Conservation (phyloP, 805 yeast genomes). For the Ogataea neopini region DNA sequence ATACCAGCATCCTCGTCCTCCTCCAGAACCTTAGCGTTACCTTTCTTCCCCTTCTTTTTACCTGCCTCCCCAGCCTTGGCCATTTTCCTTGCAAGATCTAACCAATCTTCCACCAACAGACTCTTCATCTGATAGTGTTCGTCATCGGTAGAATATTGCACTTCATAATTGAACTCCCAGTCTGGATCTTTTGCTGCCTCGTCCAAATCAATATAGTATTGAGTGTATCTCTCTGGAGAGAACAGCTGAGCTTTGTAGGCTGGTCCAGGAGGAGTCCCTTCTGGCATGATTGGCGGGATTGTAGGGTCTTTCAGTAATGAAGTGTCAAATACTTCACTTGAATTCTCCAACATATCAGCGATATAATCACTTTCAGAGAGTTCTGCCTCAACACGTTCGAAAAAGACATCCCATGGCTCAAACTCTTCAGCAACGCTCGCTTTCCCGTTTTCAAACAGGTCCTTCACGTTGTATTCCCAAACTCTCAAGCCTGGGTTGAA, state of each 20-base stretch:
- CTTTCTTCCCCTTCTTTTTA: conserved; percentile 40
- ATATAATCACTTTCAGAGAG: conserved; percentile 34
- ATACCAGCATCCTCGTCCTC: conserved; percentile 6
- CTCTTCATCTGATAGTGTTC: conserved; percentile 52
- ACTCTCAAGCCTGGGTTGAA: conserved; percentile 81
- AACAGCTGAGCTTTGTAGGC: conserved; percentile 71
- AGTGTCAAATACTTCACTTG: conserved; percentile 10
- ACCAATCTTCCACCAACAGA: conserved; percentile 63
- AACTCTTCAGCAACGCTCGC: conserved; percentile 13
- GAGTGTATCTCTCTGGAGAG: conserved; percentile 71
- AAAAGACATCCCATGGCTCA: conserved; percentile 63
- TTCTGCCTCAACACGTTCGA: conserved; percentile 45
- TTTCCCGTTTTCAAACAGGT: conserved; percentile 34
- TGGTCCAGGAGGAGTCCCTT: conserved; percentile 61
- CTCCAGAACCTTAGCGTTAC: conserved; percentile 33
- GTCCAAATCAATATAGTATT: conserved; percentile 68
- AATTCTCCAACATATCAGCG: conserved; percentile 16
- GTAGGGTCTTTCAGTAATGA: conserved; percentile 51
- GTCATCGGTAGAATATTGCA: conserved; percentile 72
- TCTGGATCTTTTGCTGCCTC: conserved; percentile 38
- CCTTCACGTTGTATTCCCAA: conserved; percentile 82
- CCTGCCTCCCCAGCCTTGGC: conserved; percentile 37
- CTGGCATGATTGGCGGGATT: conserved; percentile 61
- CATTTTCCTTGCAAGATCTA: conserved; percentile 54
- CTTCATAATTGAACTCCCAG: conserved; percentile 53